Evolutionary conservation across 225 moss, liverwort and hornwort species (phyloP).

Genomic region (Rhytidiadelphus loreus): DNA sequence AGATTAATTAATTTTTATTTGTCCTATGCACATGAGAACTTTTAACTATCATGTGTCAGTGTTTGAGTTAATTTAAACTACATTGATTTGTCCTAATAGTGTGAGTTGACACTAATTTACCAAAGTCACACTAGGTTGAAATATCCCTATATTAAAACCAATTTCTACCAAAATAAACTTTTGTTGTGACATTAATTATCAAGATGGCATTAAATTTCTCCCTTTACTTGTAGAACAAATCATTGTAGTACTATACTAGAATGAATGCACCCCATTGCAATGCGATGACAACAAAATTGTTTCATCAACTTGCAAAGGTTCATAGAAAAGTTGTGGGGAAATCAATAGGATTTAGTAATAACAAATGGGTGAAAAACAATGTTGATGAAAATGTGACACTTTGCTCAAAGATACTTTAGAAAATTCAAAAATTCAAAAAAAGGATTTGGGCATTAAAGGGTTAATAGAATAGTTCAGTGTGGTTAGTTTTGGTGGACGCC

Average conservation of each 20-base stretch:
- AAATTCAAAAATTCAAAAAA: no score
- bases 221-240: not conserved
- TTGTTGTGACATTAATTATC: not conserved
- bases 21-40: accelerated
- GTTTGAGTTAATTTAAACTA: accelerated
- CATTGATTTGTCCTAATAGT: not conserved
- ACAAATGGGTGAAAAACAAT: not conserved
- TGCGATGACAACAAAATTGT: not conserved
- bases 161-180: not conserved
- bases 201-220: accelerated
- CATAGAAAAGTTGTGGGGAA: accelerated
- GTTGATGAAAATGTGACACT: no score
- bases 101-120: not conserved
- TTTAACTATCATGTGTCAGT: not conserved
- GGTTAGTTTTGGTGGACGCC: not conserved
- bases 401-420: not conserved
- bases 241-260: not conserved
- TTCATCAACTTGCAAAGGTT: not conserved
- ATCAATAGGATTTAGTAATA: accelerated
- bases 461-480: not conserved
- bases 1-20: not conserved
- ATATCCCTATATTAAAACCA: no score
- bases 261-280: not conserved
- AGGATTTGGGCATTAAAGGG: no score
- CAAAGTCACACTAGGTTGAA: not conserved